A percentile compares a stretch with the other conserved stretches of the same genome.
phyloP scores from a whole-genome alignment of 768 basidiomycete genomes.

The Collybia sordida region DNA sequence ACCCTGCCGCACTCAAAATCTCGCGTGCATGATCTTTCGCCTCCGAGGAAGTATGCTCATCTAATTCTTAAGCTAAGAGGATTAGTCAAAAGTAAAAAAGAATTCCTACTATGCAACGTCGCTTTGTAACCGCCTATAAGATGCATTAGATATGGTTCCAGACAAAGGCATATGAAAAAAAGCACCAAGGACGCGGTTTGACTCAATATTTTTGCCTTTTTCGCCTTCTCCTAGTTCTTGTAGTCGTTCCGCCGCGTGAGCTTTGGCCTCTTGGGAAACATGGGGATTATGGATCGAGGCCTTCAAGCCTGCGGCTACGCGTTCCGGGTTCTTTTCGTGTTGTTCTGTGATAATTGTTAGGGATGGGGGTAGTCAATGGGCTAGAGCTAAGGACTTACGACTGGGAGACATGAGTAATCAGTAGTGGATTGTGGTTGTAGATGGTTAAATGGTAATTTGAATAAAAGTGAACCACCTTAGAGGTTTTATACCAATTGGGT shows the following conservation, averaged over 20 bases:
- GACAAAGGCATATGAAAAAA: not conserved
- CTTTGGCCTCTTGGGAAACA: conserved; percentile 52
- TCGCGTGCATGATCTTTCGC: conserved; percentile 58
- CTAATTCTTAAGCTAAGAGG: conserved; percentile 20
- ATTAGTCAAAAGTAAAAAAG: not conserved
- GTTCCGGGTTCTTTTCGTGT: conserved; percentile 35
- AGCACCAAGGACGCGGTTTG: conserved; percentile 13
- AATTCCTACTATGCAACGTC: conserved; percentile 39
- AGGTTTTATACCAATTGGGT: not conserved
- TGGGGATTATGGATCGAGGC: conserved; percentile 56
- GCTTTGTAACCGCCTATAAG: conserved; percentile 48
- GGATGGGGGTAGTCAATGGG: not conserved
- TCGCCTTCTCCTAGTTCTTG: conserved; percentile 20
- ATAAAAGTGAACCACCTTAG: too few relatives aligned
- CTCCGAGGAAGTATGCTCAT: conserved; percentile 41
- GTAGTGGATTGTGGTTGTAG: too few relatives aligned
- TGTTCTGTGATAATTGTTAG: conserved; percentile 4
- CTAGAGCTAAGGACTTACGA: not conserved
- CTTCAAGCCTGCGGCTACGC: conserved; percentile 56
- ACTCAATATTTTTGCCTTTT: not conserved
- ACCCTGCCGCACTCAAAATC: conserved; percentile 37
- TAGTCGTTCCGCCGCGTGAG: conserved; percentile 42
- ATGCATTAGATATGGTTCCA: not conserved
- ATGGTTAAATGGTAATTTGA: too few relatives aligned
- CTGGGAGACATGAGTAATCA: conserved; percentile 4